A percentile compares a stretch with the other conserved stretches of the same genome.
phyloP scores from a whole-genome alignment of 2,329 filamentous ascomycete species.

The Stachybotrys elegans region DNA sequence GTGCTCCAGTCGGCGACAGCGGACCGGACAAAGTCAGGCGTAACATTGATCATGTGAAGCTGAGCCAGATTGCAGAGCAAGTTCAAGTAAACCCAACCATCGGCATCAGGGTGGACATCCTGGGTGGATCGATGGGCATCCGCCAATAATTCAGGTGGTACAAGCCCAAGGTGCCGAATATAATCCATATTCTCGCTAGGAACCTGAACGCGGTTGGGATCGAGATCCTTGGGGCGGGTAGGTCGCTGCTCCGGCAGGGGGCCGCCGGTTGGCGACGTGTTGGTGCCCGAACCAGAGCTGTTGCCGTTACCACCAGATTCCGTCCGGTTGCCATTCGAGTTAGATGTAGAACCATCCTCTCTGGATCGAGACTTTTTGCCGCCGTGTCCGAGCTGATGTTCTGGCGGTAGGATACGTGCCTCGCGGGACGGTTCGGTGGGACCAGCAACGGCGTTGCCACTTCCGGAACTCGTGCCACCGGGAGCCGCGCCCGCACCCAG shows the following conservation, averaged over 20 bases:
- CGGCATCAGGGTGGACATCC: conserved; percentile 55
- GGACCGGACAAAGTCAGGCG: conserved; percentile 68
- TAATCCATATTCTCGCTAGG: conserved; percentile 76
- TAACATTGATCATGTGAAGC: conserved; percentile 79
- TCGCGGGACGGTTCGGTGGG: conserved; percentile 37
- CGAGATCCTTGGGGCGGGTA: conserved; percentile 70
- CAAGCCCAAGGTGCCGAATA: conserved; percentile 67
- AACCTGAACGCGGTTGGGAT: conserved; percentile 70
- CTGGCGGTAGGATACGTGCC: conserved; percentile 38
- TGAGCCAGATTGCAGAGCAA: conserved; percentile 77
- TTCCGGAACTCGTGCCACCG: not conserved
- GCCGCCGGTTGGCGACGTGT: conserved; percentile 34
- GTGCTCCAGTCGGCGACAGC: conserved; percentile 66
- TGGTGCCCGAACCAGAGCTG: conserved; percentile 23
- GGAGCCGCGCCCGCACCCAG: conserved; percentile 3
- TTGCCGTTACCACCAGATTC: conserved; percentile 35
- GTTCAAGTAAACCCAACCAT: conserved; percentile 81
- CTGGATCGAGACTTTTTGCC: conserved; percentile 36
- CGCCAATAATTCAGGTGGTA: conserved; percentile 50
- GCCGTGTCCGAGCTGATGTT: conserved; percentile 19
- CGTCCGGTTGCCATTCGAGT: conserved; percentile 43
- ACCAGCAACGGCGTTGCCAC: not conserved
- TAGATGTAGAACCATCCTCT: conserved; percentile 38
- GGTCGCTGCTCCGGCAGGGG: conserved; percentile 64
- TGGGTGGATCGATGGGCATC: conserved; percentile 29